phyloP scores from a whole-genome alignment of 1,284 basidiomycete genomes.

The Microbotryum intermedium region DNA sequence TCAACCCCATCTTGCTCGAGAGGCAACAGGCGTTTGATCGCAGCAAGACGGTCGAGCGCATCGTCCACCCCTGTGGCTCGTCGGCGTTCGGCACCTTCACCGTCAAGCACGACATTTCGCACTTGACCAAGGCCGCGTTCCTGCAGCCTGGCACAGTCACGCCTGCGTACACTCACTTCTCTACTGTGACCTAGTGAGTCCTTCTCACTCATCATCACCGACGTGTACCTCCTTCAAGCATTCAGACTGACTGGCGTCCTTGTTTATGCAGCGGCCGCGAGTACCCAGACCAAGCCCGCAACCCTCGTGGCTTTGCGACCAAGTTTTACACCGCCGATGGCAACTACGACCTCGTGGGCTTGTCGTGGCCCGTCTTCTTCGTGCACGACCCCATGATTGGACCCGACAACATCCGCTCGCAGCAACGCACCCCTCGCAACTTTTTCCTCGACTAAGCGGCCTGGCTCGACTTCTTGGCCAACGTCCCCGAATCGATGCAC shows the following conservation, averaged over 20 bases:
- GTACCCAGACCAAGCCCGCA: slow-evolving; percentile 34
- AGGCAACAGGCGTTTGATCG: slow-evolving; percentile 39
- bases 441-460: slow-evolving; percentile 35
- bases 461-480: slow-evolving; percentile 40
- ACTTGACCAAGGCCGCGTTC: slow-evolving; percentile 36
- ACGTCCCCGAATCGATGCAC: slow-evolving; percentile 38
- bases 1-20: slow-evolving; percentile 37
- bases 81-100: slow-evolving; percentile 37
- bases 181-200: slow-evolving; percentile 37
- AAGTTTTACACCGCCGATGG: slow-evolving; percentile 39
- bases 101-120: slow-evolving; percentile 35
- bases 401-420: slow-evolving; percentile 38
- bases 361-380: slow-evolving; percentile 37
- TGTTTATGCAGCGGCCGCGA: slow-evolving; percentile 27
- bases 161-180: slow-evolving; percentile 33
- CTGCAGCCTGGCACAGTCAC: slow-evolving; percentile 34
- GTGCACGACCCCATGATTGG: slow-evolving; percentile 29
- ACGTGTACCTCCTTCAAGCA: not conserved
- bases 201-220: slow-evolving; percentile 3
- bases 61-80: slow-evolving; percentile 39
- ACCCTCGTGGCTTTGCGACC: slow-evolving; percentile 35
- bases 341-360: slow-evolving; percentile 37
- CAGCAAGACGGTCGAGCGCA: slow-evolving; percentile 35
- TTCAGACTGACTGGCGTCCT: not conserved
- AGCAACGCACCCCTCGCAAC: slow-evolving; percentile 37